Conservation (phyloP, 148 eudicot genomes). For the Rhododendron vialii region DNA sequence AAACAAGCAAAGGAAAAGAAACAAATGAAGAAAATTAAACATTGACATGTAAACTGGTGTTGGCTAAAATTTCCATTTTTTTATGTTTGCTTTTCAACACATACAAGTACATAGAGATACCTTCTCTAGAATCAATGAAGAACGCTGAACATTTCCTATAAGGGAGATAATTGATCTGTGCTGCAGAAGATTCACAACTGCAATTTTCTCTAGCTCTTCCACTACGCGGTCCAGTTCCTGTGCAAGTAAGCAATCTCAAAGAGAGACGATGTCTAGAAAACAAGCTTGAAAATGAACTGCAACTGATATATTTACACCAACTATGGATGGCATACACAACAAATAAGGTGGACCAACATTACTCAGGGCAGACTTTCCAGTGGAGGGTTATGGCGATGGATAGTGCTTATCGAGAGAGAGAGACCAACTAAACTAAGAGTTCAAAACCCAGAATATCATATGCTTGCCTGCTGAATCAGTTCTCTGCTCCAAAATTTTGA, state of each 20-base stretch:
- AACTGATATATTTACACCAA: neutral
- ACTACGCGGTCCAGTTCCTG: slow-evolving; percentile 85
- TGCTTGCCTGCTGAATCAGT: slow-evolving; percentile 89
- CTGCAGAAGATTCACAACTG: slow-evolving; percentile 77
- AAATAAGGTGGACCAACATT: neutral
- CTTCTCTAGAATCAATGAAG: slow-evolving; percentile 77
- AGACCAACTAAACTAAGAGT: neutral
- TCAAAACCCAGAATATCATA: slow-evolving; percentile 16
- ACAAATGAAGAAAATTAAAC: neutral
- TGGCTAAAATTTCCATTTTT: neutral
- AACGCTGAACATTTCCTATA: slow-evolving; percentile 80
- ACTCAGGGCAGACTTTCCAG: neutral
- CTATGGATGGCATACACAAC: neutral
- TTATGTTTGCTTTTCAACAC: neutral
- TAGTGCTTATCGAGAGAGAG: neutral
- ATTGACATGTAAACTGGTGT: neutral
- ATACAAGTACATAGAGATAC: slow-evolving; percentile 10
- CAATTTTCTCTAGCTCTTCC: slow-evolving; percentile 73
- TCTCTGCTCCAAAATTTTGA: slow-evolving; percentile 95
- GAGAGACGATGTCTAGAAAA: neutral
- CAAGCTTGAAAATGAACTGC: neutral
- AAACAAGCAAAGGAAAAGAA: neutral
- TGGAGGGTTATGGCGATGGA: neutral
- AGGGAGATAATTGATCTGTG: slow-evolving; percentile 76
- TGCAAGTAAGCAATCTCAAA: neutral